Evolutionary conservation across 768 basidiomycete genomes (phyloP).

Genomic region (Panaeolus cyanescens): DNA sequence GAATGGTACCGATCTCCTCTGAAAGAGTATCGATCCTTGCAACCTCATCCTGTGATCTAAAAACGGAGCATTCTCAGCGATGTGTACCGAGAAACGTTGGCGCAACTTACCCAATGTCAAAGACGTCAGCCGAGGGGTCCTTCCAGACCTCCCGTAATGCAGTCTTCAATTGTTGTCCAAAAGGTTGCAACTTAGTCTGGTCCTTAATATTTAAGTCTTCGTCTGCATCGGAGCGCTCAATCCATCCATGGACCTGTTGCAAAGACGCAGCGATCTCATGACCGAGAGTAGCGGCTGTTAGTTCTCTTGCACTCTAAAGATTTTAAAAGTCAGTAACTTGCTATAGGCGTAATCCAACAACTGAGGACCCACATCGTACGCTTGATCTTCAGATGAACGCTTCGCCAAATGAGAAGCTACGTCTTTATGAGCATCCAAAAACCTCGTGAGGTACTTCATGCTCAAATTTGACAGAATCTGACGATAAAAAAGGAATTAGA

Average conservation of each 20-base stretch:
- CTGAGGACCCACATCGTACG: conserved; percentile 63
- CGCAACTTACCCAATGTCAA: conserved; percentile 71
- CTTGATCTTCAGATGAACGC: conserved; percentile 76
- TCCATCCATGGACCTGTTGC: conserved; percentile 52
- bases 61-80: neutral
- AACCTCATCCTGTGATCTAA: conserved; percentile 72
- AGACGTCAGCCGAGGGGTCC: conserved; percentile 68
- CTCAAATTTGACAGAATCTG: conserved; percentile 59
- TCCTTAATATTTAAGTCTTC: conserved; percentile 49
- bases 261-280: conserved; percentile 79
- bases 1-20: conserved; percentile 77
- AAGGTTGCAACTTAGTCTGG: conserved; percentile 37
- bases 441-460: conserved; percentile 52
- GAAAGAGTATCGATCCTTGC: conserved; percentile 67
- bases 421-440: conserved; percentile 64
- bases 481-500: neutral
- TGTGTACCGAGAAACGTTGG: too few relatives aligned
- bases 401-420: conserved; percentile 69
- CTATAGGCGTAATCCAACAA: neutral
- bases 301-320: conserved; percentile 77
- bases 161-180: conserved; percentile 59
- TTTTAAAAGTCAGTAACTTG: neutral
- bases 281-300: conserved; percentile 78
- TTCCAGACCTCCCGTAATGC: conserved; percentile 78
- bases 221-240: conserved; percentile 47